These are phyloP conservation scores for Solanum appendiculatum DNA, from an alignment of 257 asterid species.

Conservation along the genomic window DNA sequence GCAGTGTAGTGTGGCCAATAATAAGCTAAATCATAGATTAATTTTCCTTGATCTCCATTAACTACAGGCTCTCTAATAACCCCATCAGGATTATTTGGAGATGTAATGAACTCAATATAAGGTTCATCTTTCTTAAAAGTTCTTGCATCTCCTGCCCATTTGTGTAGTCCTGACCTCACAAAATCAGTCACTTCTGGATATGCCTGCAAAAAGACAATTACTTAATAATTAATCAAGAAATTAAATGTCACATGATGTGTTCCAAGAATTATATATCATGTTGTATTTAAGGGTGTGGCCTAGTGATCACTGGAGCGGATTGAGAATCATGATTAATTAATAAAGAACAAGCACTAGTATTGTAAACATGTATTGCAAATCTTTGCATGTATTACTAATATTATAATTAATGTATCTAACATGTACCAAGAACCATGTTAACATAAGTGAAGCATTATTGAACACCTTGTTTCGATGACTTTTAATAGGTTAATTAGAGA, in stretches of 20 bases:
- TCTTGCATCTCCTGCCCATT: slow-evolving; percentile 74
- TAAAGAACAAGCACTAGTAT: too few species aligned
- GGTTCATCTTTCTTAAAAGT: slow-evolving; percentile 37
- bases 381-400: too few species aligned
- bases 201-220: slow-evolving; percentile 21
- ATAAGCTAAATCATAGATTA: slow-evolving; percentile 69
- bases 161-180: slow-evolving; percentile 41
- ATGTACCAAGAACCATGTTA: too few species aligned
- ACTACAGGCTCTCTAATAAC: slow-evolving; percentile 42
- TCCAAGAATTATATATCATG: background rate
- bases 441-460: too few species aligned
- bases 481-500: too few species aligned
- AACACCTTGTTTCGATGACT: too few species aligned
- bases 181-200: slow-evolving; percentile 53
- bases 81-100: slow-evolving; percentile 81
- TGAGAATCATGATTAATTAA: too few species aligned
- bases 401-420: too few species aligned
- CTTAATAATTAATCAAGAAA: background rate
- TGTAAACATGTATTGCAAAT: too few species aligned
- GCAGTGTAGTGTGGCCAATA: slow-evolving; percentile 92
- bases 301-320: background rate
- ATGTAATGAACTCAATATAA: slow-evolving; percentile 60
- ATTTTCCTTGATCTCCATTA: slow-evolving; percentile 30
- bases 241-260: background rate
- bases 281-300: background rate